Percentiles rank a stretch among this genome's conserved stretches.
Conservation (phyloP, 441 rosid genomes). For the Metrosideros polymorpha region DNA sequence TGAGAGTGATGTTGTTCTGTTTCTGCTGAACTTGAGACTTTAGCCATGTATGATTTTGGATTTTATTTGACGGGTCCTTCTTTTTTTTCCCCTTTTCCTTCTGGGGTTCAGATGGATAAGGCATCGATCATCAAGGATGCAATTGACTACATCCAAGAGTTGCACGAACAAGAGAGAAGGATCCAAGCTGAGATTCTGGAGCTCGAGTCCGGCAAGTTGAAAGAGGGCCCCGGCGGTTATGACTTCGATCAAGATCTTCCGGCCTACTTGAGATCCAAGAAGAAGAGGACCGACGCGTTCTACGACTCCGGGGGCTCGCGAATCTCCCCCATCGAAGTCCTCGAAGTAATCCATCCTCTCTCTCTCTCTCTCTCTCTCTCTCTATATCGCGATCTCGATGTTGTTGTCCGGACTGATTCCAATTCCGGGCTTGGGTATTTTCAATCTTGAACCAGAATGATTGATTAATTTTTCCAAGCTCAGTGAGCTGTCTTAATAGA, state of each 20-base stretch:
- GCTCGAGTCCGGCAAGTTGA: constrained; percentile 48
- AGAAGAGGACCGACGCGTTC: background rate
- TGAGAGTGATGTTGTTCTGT: background rate
- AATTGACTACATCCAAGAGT: constrained; percentile 69
- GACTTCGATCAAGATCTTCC: constrained; percentile 53
- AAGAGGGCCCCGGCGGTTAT: constrained; percentile 14
- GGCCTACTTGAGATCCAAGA: constrained; percentile 48
- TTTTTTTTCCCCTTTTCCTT: too few relatives aligned
- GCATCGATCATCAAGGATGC: constrained; percentile 96
- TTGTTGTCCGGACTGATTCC: background rate
- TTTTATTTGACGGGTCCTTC: background rate
- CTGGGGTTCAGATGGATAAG: constrained; percentile 83
- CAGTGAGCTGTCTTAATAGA: background rate
- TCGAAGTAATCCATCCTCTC: background rate
- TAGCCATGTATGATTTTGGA: background rate
- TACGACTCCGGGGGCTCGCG: background rate
- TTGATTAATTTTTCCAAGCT: background rate
- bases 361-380: background rate
- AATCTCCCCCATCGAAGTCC: background rate
- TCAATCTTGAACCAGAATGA: background rate
- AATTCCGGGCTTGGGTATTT: background rate
- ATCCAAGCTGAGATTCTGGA: constrained; percentile 62
- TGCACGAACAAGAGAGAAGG: constrained; percentile 68
- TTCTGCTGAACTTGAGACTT: background rate
- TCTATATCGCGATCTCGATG: background rate